Evolutionary conservation across 177 flowering plant genomes (phyloP), one percentile per base, ranked within the genome.

Genomic region (Vitis hybrid): DNA sequence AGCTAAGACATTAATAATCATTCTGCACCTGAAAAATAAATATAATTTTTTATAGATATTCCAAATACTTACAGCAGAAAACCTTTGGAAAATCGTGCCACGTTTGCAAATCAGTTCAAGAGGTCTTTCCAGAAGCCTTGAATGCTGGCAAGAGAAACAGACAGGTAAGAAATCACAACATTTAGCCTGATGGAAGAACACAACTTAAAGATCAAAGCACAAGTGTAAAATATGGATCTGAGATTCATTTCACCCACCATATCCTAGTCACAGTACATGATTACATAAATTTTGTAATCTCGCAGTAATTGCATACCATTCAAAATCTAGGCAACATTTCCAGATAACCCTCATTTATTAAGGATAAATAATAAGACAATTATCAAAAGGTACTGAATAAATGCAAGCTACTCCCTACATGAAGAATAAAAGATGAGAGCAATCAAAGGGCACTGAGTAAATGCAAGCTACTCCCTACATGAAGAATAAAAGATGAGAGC

Each of bases 71-170:
- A 91, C 97, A 67, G 78, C 31, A 29, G 87, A 76, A 56, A 74
- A 60, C 80, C 79, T 91, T 72, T 90, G 98, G 64, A 78, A 22
- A 55, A 88, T 74, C 16, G 78, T 58, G 33, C 94, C 94, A 62
- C 98, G 97, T 78, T 81, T 93, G 68, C 78, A 86, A 20, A 73
- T 64, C 49, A 95, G 81, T 2, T 84, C 86, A 68, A 82, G 92
- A 71, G 97, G 97, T 79, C 92, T 90, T 77, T 89, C 88, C 18
- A 89, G 71, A 20, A 95, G 89, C 51, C 76, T 78, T 15, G 75
- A 80, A 76, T 95, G 98, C 99, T 95, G 97, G 15, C 7, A 60
- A 33, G 66, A 29, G 15, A 60, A 75, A 74, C 19, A 48, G 62
- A 66, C 9, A 65, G 70, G 49, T 51, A 66, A 33, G 10, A 58